These are phyloP conservation scores for Passiflora organensis DNA, from an alignment of 345 rosid species.

Conservation along the genomic window DNA sequence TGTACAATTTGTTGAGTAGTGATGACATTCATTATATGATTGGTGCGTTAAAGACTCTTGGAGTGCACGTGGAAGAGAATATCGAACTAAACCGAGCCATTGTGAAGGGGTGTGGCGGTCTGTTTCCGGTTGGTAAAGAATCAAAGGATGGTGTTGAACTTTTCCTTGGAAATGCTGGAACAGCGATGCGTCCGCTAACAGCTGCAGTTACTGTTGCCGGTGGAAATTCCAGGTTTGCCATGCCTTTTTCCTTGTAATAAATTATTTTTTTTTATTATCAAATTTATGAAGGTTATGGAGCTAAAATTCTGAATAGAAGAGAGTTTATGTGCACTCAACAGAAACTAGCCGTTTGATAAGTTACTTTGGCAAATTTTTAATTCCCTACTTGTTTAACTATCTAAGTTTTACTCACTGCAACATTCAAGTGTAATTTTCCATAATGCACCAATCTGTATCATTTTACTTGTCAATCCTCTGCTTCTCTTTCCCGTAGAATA, in stretches of 20 bases:
- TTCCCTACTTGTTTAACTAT: too few relatives aligned
- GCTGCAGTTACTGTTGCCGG: conserved; percentile 91
- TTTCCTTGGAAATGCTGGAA: conserved; percentile 96
- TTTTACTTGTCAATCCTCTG: too few relatives aligned
- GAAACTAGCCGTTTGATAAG: too few relatives aligned
- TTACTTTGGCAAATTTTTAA: too few relatives aligned
- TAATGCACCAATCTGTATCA: too few relatives aligned
- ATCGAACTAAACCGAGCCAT: conserved; percentile 47
- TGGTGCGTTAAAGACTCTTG: conserved; percentile 71
- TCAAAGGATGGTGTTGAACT: conserved; percentile 54
- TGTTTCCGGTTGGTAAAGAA: conserved; percentile 57
- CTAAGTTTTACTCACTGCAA: too few relatives aligned
- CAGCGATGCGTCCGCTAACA: conserved; percentile 95
- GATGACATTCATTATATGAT: conserved; percentile 92
- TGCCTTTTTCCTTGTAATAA: background rate
- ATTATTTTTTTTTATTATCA: too few relatives aligned
- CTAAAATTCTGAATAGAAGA: too few relatives aligned
- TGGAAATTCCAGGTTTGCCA: conserved; percentile 78
- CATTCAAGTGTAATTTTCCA: too few relatives aligned
- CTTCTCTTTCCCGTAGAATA: too few relatives aligned
- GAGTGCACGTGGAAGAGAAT: conserved; percentile 57
- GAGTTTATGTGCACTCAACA: too few relatives aligned
- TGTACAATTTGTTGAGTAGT: conserved; percentile 83
- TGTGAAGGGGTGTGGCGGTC: conserved; percentile 85
- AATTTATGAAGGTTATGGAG: too few relatives aligned